Conservation (phyloP, 495 filamentous ascomycete genomes). For the Aspergillus affinis region DNA sequence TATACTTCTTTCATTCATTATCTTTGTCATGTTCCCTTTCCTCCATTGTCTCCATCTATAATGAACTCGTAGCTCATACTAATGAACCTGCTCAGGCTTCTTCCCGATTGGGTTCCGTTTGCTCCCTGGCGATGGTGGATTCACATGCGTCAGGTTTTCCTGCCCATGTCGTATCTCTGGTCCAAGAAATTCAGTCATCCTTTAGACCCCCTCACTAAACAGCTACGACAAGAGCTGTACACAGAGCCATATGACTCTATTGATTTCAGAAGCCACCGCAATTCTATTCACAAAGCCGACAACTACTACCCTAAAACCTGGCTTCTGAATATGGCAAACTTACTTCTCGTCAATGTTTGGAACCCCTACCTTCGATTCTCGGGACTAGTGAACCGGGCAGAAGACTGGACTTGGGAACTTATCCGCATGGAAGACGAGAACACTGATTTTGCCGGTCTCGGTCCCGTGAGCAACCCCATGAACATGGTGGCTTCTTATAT, state of each 20-base stretch:
- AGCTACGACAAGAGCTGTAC: slow-evolving; percentile 81
- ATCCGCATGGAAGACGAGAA: slow-evolving; percentile 90
- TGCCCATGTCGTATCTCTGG: slow-evolving; percentile 89
- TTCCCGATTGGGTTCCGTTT: slow-evolving; percentile 94
- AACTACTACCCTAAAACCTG: slow-evolving; percentile 93
- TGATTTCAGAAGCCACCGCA: slow-evolving; percentile 73
- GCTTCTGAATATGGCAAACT: slow-evolving; percentile 74
- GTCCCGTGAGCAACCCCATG: slow-evolving; percentile 86
- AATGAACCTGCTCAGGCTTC: slow-evolving; percentile 49
- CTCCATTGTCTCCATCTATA: no score
- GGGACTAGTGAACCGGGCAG: slow-evolving; percentile 59
- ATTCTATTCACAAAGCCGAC: slow-evolving; percentile 74
- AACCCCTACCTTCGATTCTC: slow-evolving; percentile 67
- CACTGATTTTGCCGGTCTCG: slow-evolving; percentile 82
- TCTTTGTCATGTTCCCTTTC: no score
- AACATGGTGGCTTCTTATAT: slow-evolving; percentile 83
- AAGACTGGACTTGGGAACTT: slow-evolving; percentile 73
- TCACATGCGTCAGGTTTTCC: slow-evolving; percentile 89
- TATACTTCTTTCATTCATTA: not conserved
- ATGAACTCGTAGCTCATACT: not conserved
- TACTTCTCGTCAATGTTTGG: slow-evolving; percentile 73
- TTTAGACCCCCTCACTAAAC: slow-evolving; percentile 65
- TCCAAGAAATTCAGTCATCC: slow-evolving; percentile 74
- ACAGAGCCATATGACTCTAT: slow-evolving; percentile 76
- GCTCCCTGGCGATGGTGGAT: slow-evolving; percentile 99